phyloP scores from a whole-genome alignment of 2,329 filamentous ascomycete species.

The Epichloe gansuensis region DNA sequence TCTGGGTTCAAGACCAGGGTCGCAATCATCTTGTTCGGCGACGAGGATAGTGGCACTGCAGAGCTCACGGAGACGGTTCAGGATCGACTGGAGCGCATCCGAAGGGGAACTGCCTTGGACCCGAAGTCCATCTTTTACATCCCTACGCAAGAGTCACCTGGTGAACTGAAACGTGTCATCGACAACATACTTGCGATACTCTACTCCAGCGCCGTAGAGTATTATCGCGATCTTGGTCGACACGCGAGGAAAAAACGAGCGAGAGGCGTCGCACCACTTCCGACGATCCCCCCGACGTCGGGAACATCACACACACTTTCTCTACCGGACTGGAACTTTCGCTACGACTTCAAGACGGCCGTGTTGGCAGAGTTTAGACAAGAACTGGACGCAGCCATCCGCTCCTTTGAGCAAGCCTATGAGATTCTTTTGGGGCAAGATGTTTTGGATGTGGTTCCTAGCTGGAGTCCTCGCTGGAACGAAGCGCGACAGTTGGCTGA shows the following conservation, averaged over 20 bases:
- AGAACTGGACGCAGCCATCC: conserved; percentile 76
- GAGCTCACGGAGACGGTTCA: conserved; percentile 50
- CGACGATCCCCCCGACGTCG: conserved; percentile 68
- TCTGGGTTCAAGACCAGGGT: conserved; percentile 70
- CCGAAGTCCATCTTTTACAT: conserved; percentile 78
- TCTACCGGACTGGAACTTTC: conserved; percentile 76
- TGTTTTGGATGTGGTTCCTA: conserved; percentile 76
- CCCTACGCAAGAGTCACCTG: conserved; percentile 55
- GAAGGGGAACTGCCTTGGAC: conserved; percentile 67
- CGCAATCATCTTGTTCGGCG: conserved; percentile 46
- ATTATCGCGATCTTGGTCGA: conserved; percentile 89
- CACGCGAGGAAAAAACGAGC: conserved; percentile 86
- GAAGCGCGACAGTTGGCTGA: conserved; percentile 85
- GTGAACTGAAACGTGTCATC: conserved; percentile 61
- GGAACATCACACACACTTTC: conserved; percentile 81
- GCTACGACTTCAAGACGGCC: conserved; percentile 89
- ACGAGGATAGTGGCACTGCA: conserved; percentile 15
- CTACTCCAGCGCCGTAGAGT: conserved; percentile 67
- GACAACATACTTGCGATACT: conserved; percentile 60
- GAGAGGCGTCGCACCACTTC: conserved; percentile 62
- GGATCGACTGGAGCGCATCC: conserved; percentile 66
- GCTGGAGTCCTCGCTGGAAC: conserved; percentile 83
- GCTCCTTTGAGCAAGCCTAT: conserved; percentile 79
- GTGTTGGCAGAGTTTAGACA: conserved; percentile 86
- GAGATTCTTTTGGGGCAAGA: conserved; percentile 71